Percentiles rank a stretch among this genome's conserved stretches.
Evolutionary conservation across 2,329 filamentous ascomycete species (phyloP).

Genomic region (Fusarium praegraminearum): DNA sequence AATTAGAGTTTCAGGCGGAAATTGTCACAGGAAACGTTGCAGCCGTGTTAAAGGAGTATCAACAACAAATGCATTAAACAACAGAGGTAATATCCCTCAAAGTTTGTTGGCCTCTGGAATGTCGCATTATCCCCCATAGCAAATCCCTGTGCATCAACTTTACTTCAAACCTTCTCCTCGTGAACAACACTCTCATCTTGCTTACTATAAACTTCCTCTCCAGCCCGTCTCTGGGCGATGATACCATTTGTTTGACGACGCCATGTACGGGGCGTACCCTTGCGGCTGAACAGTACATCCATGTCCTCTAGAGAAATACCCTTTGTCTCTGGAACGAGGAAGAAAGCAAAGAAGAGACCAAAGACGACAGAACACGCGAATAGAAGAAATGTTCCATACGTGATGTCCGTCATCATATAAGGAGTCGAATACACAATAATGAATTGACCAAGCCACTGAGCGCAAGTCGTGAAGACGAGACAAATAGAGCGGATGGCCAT

Average conservation of each 20-base stretch:
- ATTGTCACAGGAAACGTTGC: not conserved
- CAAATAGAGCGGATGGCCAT: conserved; percentile 8
- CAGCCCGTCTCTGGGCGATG: not conserved
- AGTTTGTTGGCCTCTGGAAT: too few relatives aligned
- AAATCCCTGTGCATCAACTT: not conserved
- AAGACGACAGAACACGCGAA: conserved; percentile 9
- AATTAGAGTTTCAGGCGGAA: not conserved
- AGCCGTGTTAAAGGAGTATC: too few relatives aligned
- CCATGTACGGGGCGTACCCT: conserved; percentile 8
- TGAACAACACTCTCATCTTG: not conserved
- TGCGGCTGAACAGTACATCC: conserved; percentile 5
- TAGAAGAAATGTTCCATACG: conserved; percentile 2
- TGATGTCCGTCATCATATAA: conserved; percentile 14
- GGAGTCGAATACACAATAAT: conserved; percentile 8
- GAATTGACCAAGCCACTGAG: conserved; percentile 13
- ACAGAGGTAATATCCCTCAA: too few relatives aligned
- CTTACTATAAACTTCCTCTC: not conserved
- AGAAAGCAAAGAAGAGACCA: conserved; percentile 8
- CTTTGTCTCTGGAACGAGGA: conserved; percentile 8
- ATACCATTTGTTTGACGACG: conserved; percentile 2
- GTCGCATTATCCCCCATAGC: not conserved
- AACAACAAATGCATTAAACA: too few relatives aligned
- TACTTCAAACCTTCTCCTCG: not conserved
- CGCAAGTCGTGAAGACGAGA: conserved; percentile 1
- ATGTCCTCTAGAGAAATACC: conserved; percentile 14